phyloP scores from a whole-genome alignment of 2,329 filamentous ascomycete genomes.

The Pleoardoris graminearum region DNA sequence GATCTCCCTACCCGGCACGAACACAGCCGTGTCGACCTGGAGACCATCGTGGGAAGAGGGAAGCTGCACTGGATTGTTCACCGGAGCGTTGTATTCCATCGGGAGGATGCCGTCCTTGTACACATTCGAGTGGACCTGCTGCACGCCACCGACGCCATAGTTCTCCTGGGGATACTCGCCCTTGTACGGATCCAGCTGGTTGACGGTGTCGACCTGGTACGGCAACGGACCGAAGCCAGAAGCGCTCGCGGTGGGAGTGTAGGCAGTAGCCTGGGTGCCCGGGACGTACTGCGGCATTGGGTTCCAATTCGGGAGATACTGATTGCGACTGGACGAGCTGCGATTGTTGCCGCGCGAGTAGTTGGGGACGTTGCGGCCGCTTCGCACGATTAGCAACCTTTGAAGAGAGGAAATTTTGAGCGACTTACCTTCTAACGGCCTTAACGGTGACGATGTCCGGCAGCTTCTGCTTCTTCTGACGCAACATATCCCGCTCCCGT shows the following conservation, averaged over 20 bases:
- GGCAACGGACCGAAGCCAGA: background rate
- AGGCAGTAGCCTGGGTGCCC: background rate
- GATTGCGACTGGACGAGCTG: background rate
- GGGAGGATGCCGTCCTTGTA: background rate
- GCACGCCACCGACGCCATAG: background rate
- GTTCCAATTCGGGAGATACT: background rate
- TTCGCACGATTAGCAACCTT: background rate
- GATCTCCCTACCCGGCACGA: background rate
- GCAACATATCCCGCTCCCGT: slow-evolving; percentile 2
- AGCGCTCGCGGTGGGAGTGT: background rate
- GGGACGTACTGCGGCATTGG: background rate
- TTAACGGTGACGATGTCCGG: slow-evolving; percentile 4
- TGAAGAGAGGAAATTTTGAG: too few species aligned
- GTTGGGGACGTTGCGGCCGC: background rate
- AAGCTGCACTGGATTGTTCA: background rate
- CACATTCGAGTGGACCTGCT: background rate
- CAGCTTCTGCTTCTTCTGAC: background rate
- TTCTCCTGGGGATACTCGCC: background rate
- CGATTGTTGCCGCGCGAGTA: background rate
- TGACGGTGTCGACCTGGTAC: background rate
- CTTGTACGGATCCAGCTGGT: background rate
- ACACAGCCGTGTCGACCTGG: background rate
- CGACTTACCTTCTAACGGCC: background rate
- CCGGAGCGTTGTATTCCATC: background rate
- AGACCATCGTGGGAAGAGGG: background rate